A percentile compares a stretch with the other conserved stretches of the same genome.
phyloP scores from a whole-genome alignment of 129 eudicot genomes.

The Flaveria ramosissima region DNA sequence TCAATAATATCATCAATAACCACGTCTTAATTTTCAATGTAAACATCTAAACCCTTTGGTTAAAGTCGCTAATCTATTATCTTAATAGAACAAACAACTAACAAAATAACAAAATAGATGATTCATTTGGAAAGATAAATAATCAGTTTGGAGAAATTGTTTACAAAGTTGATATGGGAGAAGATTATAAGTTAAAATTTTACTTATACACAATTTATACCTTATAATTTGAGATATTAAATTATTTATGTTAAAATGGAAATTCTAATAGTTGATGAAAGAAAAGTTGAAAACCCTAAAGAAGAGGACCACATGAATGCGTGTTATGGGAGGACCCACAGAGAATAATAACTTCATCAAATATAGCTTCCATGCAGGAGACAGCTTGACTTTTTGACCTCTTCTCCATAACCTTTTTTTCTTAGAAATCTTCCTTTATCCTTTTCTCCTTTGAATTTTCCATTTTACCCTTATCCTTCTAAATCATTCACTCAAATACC shows the following conservation, averaged over 20 bases:
- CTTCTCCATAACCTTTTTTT: constrained; percentile 34
- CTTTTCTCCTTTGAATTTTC: background rate
- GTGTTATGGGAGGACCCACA: constrained; percentile 46
- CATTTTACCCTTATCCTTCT: constrained; percentile 25
- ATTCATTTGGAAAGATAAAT: no score
- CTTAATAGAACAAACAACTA: no score
- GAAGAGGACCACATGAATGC: constrained; percentile 40
- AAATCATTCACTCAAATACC: background rate
- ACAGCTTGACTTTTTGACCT: constrained; percentile 58
- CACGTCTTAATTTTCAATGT: background rate
- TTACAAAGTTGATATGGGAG: background rate
- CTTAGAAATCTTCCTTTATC: constrained; percentile 9
- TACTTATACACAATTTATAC: background rate
- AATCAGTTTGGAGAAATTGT: background rate
- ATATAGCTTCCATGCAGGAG: constrained; percentile 78
- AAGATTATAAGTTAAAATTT: background rate
- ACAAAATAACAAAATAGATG: no score
- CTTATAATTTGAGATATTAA: no score
- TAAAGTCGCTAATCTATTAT: no score
- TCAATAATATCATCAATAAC: background rate
- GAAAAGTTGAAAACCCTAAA: constrained; percentile 22
- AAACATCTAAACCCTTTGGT: no score
- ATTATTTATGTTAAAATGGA: no score
- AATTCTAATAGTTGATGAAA: background rate
- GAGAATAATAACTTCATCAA: constrained; percentile 34